Conservation (phyloP, 2,329 filamentous ascomycete species). For the Diaporthe nobilis region DNA sequence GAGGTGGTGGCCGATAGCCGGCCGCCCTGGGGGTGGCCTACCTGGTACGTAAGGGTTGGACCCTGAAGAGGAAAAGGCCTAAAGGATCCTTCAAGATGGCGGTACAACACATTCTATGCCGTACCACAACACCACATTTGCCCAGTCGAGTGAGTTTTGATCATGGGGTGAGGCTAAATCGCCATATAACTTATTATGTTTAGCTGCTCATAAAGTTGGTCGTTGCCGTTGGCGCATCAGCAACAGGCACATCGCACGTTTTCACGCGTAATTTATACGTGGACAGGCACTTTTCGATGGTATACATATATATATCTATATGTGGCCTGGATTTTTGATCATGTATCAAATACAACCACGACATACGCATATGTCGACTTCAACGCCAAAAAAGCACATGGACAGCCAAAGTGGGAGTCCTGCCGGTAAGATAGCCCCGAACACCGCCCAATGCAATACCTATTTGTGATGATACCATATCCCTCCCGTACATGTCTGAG, state of each 20-base stretch:
- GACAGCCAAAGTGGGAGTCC: background rate
- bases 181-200: too few species aligned
- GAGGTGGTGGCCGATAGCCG: background rate
- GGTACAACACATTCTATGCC: background rate
- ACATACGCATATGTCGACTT: constrained; percentile 6
- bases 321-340: background rate
- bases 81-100: background rate
- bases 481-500: background rate
- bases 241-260: background rate
- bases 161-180: too few species aligned
- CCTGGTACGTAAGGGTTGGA: background rate
- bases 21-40: background rate
- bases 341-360: background rate
- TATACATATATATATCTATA: background rate
- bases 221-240: background rate
- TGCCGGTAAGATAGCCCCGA: background rate
- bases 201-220: background rate
- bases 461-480: background rate
- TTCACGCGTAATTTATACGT: background rate
- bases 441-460: constrained; percentile 35
- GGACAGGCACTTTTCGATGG: background rate
- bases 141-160: background rate
- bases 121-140: background rate
- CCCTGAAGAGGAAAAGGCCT: background rate
- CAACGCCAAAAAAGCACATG: background rate